These are phyloP conservation scores for Pneumocystis canis DNA, from an alignment of 1,139 yeast species.

Conservation along the genomic window DNA sequence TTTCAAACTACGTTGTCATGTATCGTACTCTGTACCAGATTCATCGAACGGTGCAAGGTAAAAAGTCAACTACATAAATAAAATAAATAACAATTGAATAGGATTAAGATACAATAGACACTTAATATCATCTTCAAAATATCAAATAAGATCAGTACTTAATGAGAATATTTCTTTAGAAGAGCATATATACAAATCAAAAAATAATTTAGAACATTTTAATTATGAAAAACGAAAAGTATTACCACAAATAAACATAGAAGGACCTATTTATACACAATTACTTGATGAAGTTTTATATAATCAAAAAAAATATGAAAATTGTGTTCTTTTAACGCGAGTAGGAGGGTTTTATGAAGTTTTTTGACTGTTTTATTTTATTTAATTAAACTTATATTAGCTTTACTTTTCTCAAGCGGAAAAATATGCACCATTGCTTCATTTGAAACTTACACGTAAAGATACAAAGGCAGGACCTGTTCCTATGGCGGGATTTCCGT, in stretches of 20 bases:
- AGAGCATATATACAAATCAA: background rate
- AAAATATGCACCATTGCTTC: constrained; percentile 53
- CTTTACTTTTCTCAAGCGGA: constrained; percentile 79
- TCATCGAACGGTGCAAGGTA: background rate
- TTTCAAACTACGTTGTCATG: background rate
- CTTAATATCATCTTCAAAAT: background rate
- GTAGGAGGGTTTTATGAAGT: constrained; percentile 80
- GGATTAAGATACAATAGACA: background rate
- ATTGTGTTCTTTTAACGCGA: constrained; percentile 67
- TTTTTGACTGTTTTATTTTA: constrained; percentile 1
- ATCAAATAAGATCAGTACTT: background rate
- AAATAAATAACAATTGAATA: background rate
- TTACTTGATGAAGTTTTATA: constrained; percentile 18
- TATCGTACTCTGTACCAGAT: background rate
- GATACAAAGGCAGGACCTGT: constrained; percentile 33
- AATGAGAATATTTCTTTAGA: background rate
- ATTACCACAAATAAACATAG: background rate
- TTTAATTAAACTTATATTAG: constrained; percentile 10
- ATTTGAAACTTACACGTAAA: constrained; percentile 43
- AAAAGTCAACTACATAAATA: background rate
- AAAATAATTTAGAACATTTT: background rate
- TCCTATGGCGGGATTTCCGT: constrained; percentile 89
- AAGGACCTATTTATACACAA: background rate
- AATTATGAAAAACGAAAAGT: background rate
- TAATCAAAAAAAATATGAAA: constrained; percentile 39